phyloP scores from a whole-genome alignment of 306 rosid species.

The Vigna mungo region DNA sequence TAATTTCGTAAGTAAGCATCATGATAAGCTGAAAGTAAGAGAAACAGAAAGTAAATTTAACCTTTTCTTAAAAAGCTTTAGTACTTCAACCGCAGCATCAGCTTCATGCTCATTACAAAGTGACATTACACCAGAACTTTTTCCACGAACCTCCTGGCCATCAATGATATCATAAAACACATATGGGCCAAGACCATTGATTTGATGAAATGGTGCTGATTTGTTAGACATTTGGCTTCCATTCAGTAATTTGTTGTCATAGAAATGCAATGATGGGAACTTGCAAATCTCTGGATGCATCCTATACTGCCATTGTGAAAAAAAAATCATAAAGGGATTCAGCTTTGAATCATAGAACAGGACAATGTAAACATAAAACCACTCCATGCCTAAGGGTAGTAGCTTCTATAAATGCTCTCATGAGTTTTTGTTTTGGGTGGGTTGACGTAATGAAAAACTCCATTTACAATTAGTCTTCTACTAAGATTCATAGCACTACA shows the following conservation, averaged over 20 bases:
- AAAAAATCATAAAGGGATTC: conserved; percentile 41
- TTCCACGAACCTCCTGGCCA: conserved; percentile 80
- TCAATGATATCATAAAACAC: conserved; percentile 79
- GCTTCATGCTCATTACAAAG: conserved; percentile 91
- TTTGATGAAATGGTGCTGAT: conserved; percentile 81
- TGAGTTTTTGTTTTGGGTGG: too few relatives aligned
- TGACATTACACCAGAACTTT: conserved; percentile 77
- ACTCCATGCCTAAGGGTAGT: background rate
- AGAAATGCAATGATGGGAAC: conserved; percentile 93
- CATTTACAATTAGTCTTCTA: too few relatives aligned
- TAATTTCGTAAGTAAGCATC: conserved; percentile 40
- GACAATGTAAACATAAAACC: conserved; percentile 32
- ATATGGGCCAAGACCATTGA: conserved; percentile 83
- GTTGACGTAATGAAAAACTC: too few relatives aligned
- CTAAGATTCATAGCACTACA: background rate
- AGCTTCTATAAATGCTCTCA: too few relatives aligned
- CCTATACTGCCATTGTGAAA: conserved; percentile 80
- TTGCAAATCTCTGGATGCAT: conserved; percentile 96
- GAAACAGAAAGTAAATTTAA: conserved; percentile 41
- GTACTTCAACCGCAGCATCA: conserved; percentile 86
- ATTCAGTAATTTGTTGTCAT: conserved; percentile 82
- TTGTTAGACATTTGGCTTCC: conserved; percentile 76
- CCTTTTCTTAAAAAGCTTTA: conserved; percentile 77
- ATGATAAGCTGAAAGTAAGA: conserved; percentile 10
- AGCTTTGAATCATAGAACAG: conserved; percentile 34